Evolutionary conservation across 352 stramenopile species (phyloP), one percentile per base, ranked within the genome.

Genomic region (Globisporangium iwayamae): DNA sequence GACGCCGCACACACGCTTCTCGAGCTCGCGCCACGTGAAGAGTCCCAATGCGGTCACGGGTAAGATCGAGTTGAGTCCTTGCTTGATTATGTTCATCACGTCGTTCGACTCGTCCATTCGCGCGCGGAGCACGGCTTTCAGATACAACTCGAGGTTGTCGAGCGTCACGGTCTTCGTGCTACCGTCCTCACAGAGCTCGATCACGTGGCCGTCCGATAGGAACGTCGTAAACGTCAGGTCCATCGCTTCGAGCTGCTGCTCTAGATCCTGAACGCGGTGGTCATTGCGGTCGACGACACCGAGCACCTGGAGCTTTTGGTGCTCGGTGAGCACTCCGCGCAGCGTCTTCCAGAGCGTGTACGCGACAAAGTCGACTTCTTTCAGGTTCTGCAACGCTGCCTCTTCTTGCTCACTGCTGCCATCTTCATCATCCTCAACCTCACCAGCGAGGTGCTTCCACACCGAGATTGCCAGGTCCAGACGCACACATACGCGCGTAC

Each of bases 181-280:
- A 9, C 82, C 83, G 13, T 73, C 48, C 3, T 68, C 58, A 11
- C 69, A 81, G 2, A 94, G 56, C 18, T 85, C 76, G 3, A 87
- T 65, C 0, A 68, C 67, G 1, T 66, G 73, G 30, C 82, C 84
- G 47, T 94, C 85, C 0, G 81, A 91, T 5, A 93, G 47, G 0
- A 81, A 78, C n/a, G 81, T 91, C 25, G 81, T 93, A 58, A 95
- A 93, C 0, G 66, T 78, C 38, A 93, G 56, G 45, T 93, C 83
- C 81, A 91, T 89, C 4, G 76, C 75, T 6, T 72, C 67, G 0
- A 93, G 62, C 18, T 91, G 78, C 20, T 89, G 72, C 18, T 71
- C 67, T 16, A 86, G 56, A 4, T 72, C 56, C 56, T 54, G 16
- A 16, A 53, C 16, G n/a, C 60, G 45, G 25, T 54, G 36, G 41